Base-by-base conservation (phyloP, 164 flowering plant species). In the Aristolochia fimbriata region DNA sequence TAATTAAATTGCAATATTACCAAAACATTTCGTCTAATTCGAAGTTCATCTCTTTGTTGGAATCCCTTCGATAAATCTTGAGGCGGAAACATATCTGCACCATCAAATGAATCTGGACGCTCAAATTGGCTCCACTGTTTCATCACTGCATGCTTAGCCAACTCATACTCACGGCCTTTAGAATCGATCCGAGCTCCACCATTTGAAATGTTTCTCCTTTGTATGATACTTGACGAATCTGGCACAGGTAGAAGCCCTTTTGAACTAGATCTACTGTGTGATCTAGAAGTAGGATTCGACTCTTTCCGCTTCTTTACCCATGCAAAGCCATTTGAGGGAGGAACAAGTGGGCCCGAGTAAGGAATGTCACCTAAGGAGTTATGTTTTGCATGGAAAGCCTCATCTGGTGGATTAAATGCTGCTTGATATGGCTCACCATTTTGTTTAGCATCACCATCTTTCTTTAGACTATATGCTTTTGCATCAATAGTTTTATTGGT, bases 281-380 rank as follows among this genome's bases (percentile, higher is more conserved):
- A 78, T 74, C 80, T 81, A 46, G 58, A 57, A 17, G 75, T 75
- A 33, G 78, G 59, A 12, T 61, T 65, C 51, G 80, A 89, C 59
- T 84, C 91, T 65, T 72, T 77, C 67, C 85, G 76, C 64, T 80
- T 81, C 71, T 72, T 87, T 2, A 86, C 97, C 98, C 98, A 87
- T 49, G 94, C 87, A 76, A 93, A 93, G n/a, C 96, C 92, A 72
- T 89, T 86, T 59, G 97, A 86, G 30, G 80, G 71, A 47, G 87
- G 69, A 48, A 88, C 82, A 64, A 93, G 62, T 4, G 97, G 97
- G 13, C 97, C 99, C 33, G 96, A 82, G 62, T 74, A 88, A 15
- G 91, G 83, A 62, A 85, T 61, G 63, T 93, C 97, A 12, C 85
- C 96, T 69, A 81, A 85, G 41, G 99, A 93, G 58, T 90, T 80